Conservation (phyloP, 2,329 filamentous ascomycete genomes). For the Ceratocystis eucalypticola region DNA sequence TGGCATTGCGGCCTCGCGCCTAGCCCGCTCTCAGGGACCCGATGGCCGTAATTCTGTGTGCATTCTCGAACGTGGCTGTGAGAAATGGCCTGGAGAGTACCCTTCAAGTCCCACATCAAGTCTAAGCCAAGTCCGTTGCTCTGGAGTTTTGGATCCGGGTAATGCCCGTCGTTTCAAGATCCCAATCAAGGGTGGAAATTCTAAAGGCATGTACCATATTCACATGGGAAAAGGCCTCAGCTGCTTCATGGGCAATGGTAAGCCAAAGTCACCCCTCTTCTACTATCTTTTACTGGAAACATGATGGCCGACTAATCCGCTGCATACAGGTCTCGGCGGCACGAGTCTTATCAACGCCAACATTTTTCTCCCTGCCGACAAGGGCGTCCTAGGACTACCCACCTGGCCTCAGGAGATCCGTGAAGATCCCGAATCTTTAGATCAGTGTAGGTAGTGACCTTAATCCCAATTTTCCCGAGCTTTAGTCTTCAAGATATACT, state of each 20-base stretch:
- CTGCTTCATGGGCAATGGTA: conserved; percentile 45
- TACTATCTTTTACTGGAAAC: not conserved
- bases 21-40: conserved; percentile 37
- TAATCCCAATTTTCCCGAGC: conserved; percentile 1
- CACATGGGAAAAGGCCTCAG: conserved; percentile 51
- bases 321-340: conserved; percentile 42
- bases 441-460: conserved; percentile 34
- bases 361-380: conserved; percentile 48
- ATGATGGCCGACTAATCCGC: not conserved
- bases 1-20: conserved; percentile 49
- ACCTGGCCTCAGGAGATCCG: conserved; percentile 48
- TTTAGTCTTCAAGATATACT: not conserved
- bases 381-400: conserved; percentile 37
- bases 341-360: conserved; percentile 55
- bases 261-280: conserved; percentile 23
- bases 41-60: conserved; percentile 40
- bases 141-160: conserved; percentile 38
- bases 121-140: conserved; percentile 40
- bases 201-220: conserved; percentile 50
- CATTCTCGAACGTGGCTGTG: conserved; percentile 49
- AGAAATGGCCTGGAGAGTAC: conserved; percentile 55
- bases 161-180: conserved; percentile 28
- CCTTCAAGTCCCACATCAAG: conserved; percentile 36
- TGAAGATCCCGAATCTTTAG: conserved; percentile 30
- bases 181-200: conserved; percentile 36